phyloP scores from a whole-genome alignment of 805 yeast genomes.

The Candida vartiovaarae region DNA sequence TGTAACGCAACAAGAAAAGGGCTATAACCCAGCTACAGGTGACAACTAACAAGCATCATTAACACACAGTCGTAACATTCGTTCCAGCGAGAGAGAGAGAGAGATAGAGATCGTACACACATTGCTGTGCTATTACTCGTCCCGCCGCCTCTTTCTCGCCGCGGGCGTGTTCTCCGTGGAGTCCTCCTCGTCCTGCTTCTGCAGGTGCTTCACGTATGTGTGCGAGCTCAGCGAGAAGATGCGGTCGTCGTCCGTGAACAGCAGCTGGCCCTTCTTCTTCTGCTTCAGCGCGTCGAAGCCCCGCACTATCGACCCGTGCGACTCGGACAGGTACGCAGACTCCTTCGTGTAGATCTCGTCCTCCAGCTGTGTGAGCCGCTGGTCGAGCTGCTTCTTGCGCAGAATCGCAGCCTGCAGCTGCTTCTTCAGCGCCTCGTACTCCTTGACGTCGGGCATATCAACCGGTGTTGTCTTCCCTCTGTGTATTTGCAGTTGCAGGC shows the following conservation, averaged over 20 bases:
- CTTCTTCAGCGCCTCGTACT: conserved; percentile 61
- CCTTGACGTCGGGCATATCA: conserved; percentile 23
- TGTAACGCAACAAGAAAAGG: not conserved
- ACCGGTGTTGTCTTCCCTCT: no score
- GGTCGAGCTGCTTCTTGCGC: conserved; percentile 59
- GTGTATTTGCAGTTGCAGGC: no score
- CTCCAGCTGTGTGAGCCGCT: conserved; percentile 55
- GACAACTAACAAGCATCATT: no score
- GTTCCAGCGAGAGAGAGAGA: no score
- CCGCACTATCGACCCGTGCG: conserved; percentile 67
- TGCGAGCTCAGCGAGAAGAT: conserved; percentile 73
- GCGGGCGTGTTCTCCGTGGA: conserved; percentile 19
- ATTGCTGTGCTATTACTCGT: conserved; percentile 1
- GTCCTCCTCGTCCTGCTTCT: conserved; percentile 34
- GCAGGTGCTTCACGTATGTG: conserved; percentile 56
- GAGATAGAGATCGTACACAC: no score
- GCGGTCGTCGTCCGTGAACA: conserved; percentile 68
- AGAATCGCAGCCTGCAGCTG: conserved; percentile 57
- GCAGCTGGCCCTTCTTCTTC: conserved; percentile 36
- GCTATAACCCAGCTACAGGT: no score
- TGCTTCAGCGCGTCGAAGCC: conserved; percentile 74
- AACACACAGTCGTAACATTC: no score
- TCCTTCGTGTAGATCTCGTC: conserved; percentile 77
- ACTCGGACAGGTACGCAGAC: conserved; percentile 66
- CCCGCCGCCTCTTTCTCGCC: conserved; percentile 12